Base-by-base conservation (phyloP, 2,329 filamentous ascomycete genomes). In the Sporothrix phasma region DNA sequence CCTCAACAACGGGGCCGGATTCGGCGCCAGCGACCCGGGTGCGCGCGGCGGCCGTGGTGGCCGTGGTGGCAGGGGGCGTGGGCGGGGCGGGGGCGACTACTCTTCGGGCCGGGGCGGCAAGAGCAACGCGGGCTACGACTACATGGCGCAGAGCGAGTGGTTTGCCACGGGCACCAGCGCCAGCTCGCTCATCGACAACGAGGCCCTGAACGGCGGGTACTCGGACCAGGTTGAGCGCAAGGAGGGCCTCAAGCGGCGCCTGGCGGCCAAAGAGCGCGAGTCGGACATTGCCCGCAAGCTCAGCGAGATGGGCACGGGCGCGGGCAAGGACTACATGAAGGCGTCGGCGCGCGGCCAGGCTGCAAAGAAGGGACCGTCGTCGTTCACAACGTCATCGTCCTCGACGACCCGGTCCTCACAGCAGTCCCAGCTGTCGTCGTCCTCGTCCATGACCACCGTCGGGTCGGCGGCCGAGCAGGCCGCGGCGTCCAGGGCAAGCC, bases 241-340 rank as follows among this genome's bases (percentile, higher is more conserved):
- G 61, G 89, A 92, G 67, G 82, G 83, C 19, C 75, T 89, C 68
- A 86, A 85, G 67, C 81, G 85, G 64, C 81, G 82, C 3, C 76
- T 92, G 5, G 82, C 84, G 5, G 83, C 82, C 15, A 82, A 85
- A 69, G 88, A 92, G 73, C 87, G 84, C 71, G 90, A 93, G 73
- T 79, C 85, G 22, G 86, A 90, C 26, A 81, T 94, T 58, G 88
- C 86, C 68, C 85, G 84, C 72, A 84, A 84, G 68, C 78, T 94
- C 2, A 84, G 84, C 10, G 77, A 82, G 60, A 77, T 86, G 65
- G 88, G 88, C 10, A 81, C 78, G 58, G 86, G 86, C 5, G 81
- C 87, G 0, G 89, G 88, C 2, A 83, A 80, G 54, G 87, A 90
- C 66, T 92, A 92, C 73, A 86, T 92, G 81, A 74, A 72, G 22